These are phyloP conservation scores for Schwanniomyces vanrijiae DNA, from an alignment of 805 yeast species.

Conservation along the genomic window DNA sequence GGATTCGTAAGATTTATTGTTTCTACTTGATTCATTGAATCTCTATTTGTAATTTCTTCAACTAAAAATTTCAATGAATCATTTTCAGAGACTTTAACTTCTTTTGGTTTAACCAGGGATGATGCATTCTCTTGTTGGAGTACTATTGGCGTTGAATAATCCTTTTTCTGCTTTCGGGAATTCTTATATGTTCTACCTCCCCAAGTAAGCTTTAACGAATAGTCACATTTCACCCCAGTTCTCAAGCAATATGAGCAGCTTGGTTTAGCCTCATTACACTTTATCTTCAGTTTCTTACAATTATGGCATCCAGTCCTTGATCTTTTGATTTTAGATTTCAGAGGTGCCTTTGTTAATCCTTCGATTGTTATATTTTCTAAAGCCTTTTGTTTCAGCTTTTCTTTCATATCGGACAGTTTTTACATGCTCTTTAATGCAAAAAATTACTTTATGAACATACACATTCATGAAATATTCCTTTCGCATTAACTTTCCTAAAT, in stretches of 20 bases:
- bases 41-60: background rate
- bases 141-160: constrained; percentile 1
- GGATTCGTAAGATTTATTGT: background rate
- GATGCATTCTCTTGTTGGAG: background rate
- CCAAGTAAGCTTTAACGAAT: constrained; percentile 65
- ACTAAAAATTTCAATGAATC: constrained; percentile 2
- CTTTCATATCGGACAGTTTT: background rate
- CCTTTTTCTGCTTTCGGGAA: constrained; percentile 28
- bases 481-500: constrained; percentile 8
- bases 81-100: background rate
- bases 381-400: background rate
- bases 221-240: constrained; percentile 54
- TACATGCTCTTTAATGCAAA: background rate
- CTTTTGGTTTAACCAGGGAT: background rate
- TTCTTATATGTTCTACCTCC: constrained; percentile 68
- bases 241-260: constrained; percentile 56
- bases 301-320: constrained; percentile 61
- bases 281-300: constrained; percentile 61
- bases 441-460: background rate
- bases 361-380: background rate
- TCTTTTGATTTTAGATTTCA: constrained; percentile 29
- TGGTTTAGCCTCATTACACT: constrained; percentile 72
- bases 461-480: background rate
- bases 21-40: background rate
- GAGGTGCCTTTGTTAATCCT: background rate